A percentile compares a stretch with the other conserved stretches of the same genome.
Evolutionary conservation across 179 eudicot genomes (phyloP).

Genomic region (Spergularia azorica): DNA sequence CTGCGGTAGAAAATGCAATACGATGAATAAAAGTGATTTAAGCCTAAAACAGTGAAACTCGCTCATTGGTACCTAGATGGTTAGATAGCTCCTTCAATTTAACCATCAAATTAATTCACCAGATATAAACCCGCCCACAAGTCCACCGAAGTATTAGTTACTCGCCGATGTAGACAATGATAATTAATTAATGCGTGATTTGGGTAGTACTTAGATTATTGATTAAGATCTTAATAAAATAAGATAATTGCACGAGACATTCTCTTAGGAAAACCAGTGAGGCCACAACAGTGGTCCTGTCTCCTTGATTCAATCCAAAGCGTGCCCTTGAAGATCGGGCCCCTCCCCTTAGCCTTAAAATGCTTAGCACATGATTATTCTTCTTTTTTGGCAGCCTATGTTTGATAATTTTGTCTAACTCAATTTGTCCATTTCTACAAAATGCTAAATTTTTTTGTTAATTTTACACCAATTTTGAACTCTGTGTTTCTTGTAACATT

Average conservation of each 20-base stretch:
- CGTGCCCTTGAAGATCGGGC: conserved; percentile 84
- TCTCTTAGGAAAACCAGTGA: conserved; percentile 51
- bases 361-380: conserved; percentile 79
- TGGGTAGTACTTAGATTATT: not conserved
- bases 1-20: no score
- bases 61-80: no score
- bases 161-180: no score
- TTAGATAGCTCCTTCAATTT: no score
- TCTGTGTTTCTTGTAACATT: conserved; percentile 34
- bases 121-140: no score
- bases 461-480: conserved; percentile 15
- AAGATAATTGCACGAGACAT: conserved; percentile 46
- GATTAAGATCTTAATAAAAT: not conserved
- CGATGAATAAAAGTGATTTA: no score
- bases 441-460: not conserved
- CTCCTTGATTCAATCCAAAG: conserved; percentile 91
- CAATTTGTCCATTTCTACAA: conserved; percentile 25
- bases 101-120: no score
- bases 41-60: no score
- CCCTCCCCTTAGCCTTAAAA: not conserved
- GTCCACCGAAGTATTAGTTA: no score
- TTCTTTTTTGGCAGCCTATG: conserved; percentile 46
- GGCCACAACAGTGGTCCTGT: conserved; percentile 55
- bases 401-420: conserved; percentile 28
- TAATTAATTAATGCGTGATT: not conserved